Evolutionary conservation across 192 early-diverging fungal genomes (phyloP), one percentile per base, ranked within the genome.

Genomic region (Kappamyces sp.): DNA sequence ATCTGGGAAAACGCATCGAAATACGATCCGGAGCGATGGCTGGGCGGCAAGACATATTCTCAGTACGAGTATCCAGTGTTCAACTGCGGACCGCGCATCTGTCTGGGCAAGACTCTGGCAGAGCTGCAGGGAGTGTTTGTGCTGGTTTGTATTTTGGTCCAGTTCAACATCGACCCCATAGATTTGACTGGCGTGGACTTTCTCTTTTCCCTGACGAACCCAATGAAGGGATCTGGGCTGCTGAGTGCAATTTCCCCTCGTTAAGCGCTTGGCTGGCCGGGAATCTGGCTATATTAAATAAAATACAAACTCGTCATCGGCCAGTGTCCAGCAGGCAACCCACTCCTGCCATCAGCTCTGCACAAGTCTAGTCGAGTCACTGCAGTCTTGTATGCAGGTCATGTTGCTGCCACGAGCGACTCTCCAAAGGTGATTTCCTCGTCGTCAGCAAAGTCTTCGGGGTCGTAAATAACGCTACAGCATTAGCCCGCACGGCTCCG

Each of bases 391-490:
- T 23, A 23, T 23, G 23, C 23, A 23, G 23, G 23, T 23, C 23
- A 23, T 23, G 23, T 23, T 23, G 23, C 23, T 23, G 23, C 23
- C 23, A 23, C 23, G 23, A 23, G 23, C 23, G 23, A 23, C 23
- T 23, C 23, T 23, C 23, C 23, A 23, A 23, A 23, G 23, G 23
- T 0, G 23, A 23, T 59, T 32, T 67, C 66, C 7, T 31, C 39
- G 31, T 55, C 64, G 36, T 51, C 60, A 10, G 40, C 55, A 37
- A 68, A 66, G 0, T 71, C 69, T 3, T 74, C 70, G 3, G 86
- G 85, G 61, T 98, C 93, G 70, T 89, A 98, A 36, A 98, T 87
- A 32, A 98, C 87, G 57, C 58, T 61, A 43, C 10, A 36, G 12
- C 5, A 6, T 54, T 59, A 58, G 23, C 23, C 23, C 23, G 23